phyloP scores from a whole-genome alignment of 257 asterid genomes.

The Fraxinus quadrangulata region DNA sequence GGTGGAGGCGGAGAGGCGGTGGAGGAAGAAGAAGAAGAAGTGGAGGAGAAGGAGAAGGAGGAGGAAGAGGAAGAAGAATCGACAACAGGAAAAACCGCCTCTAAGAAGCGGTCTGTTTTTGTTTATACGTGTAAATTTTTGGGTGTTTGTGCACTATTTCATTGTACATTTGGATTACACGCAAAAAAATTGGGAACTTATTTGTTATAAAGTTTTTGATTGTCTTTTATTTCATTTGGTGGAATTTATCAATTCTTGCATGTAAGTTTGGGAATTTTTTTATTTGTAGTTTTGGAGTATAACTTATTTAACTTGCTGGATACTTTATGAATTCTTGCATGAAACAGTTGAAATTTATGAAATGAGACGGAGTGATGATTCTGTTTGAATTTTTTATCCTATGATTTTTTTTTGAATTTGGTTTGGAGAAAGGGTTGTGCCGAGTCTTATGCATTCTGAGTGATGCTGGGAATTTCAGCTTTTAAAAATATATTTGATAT shows the following conservation, averaged over 20 bases:
- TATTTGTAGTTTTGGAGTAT: background rate
- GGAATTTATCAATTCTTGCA: background rate
- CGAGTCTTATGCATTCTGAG: background rate
- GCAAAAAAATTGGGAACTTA: background rate
- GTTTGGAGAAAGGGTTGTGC: background rate
- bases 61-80: constrained; percentile 36
- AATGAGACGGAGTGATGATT: background rate
- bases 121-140: background rate
- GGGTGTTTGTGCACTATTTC: background rate
- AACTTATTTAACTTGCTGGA: background rate
- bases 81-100: constrained; percentile 26
- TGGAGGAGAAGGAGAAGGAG: constrained; percentile 27
- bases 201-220: background rate
- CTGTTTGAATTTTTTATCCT: background rate
- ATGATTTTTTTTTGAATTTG: too few relatives aligned
- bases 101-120: constrained; percentile 51
- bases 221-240: constrained; percentile 4
- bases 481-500: background rate
- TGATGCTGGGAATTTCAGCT: background rate
- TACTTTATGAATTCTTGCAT: background rate
- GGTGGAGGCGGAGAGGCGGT: background rate
- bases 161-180: constrained; percentile 6
- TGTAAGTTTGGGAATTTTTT: background rate
- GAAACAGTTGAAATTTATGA: background rate
- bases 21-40: constrained; percentile 29